These are phyloP conservation scores for Artemisia tridentata DNA, from an alignment of 129 eudicot genomes.

Conservation along the genomic window DNA sequence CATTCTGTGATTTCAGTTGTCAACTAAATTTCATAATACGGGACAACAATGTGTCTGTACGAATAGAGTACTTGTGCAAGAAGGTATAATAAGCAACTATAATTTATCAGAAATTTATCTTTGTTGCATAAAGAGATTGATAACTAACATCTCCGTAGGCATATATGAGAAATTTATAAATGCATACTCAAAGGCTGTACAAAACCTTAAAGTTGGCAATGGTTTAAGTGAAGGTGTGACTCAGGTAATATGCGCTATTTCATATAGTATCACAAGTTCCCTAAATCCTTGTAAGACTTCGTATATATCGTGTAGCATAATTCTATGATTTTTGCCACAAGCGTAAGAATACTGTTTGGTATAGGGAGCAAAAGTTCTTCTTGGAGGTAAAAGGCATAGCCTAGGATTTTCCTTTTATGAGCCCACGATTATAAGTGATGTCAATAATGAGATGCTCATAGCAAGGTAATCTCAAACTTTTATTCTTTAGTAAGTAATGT, in stretches of 20 bases:
- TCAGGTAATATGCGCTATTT: neutral
- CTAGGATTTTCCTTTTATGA: constrained; percentile 72
- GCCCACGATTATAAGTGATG: constrained; percentile 67
- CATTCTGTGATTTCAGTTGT: no score
- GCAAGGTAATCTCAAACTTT: constrained; percentile 50
- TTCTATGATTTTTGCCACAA: neutral
- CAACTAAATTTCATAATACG: constrained; percentile 86
- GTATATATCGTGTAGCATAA: neutral
- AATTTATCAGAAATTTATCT: no score
- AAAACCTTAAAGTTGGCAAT: no score
- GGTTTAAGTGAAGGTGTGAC: no score
- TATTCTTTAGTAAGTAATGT: no score
- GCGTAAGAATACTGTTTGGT: constrained; percentile 17
- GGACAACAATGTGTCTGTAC: constrained; percentile 97
- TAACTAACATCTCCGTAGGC: no score
- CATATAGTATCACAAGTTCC: no score
- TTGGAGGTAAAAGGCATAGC: no score
- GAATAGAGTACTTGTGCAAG: constrained; percentile 89
- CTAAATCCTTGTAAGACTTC: neutral
- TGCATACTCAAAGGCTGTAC: no score
- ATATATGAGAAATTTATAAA: no score
- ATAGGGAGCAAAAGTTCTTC: constrained; percentile 85
- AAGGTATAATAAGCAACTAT: no score
- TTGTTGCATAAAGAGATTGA: no score
- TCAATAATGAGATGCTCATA: constrained; percentile 74